Base-by-base conservation (phyloP, 257 asterid genomes). In the Ehretia macrophylla region DNA sequence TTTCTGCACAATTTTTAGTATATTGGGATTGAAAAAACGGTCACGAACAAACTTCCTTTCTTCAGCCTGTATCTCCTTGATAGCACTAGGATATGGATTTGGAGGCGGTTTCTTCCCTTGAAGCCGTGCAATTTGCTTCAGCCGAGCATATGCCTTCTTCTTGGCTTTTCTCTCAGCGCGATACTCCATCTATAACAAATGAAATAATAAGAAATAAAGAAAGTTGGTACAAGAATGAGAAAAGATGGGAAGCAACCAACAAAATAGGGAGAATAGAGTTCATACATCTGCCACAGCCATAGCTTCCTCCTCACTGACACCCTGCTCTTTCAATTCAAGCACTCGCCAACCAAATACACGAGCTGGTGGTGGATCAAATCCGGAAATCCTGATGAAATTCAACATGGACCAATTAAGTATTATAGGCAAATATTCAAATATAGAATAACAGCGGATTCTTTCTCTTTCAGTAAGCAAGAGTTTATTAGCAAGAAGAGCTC, bases 301-400 rank as follows among this genome's bases (percentile, higher is more conserved):
- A 38, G 96, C 99, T 27, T 79, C 77, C 14, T 65, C 85, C 59
- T 88, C 95, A 32, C 63, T 35, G 12, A 77, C 75, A 9, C 99
- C 99, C 58, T 81, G 86, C 60, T 77, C 95, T 85, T 84, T 86
- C 64, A 88, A 63, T 76, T 92, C 97, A 12, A 92, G 83, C 64
- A 92, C 96, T 66, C 90, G 79, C 89, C 83, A 83, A 40, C 87
- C 95, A 67, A 75, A 92, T 63, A 72, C 49, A 58, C 99, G 94
- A 48, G 97, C 89, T 22, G 89, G 78, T 70, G 97, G 95, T 0
- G 97, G 95, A 56, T 84, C 81, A 52, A 88, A 85, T 44, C 80
- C 70, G 60, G 82, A 73, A 60, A 92, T 70, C 72, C 98, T 88
- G 77, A 75, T 50, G 62, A 63, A 59, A 56, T 23, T 51, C 3